Evolutionary conservation across 2,329 filamentous ascomycete genomes (phyloP), one percentile per base, ranked within the genome.

Genomic region (Aotearoamyces nothofagi): DNA sequence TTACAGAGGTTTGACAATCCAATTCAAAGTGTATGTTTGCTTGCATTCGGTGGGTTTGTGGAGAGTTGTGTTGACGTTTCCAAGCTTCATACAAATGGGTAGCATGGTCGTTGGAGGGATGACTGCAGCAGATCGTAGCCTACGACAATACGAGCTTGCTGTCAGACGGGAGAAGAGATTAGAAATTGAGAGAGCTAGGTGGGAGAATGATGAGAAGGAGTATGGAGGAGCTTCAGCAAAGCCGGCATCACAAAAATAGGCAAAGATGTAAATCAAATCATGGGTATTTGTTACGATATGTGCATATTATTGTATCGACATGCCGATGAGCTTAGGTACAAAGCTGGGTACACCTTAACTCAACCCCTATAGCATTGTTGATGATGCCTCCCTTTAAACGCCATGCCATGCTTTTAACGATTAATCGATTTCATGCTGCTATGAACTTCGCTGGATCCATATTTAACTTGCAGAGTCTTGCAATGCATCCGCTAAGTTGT

Each of bases 401-500:
- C n/a, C n/a, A n/a, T n/a, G n/a, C n/a, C 19, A 20, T 20, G 19
- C 19, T 20, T 20, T 20, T 20, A 7, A 20, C n/a, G n/a, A n/a
- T n/a, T n/a, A n/a, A 20, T 20, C n/a, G 19, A 7, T 17, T 17
- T 30, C 17, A 26, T 15, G 26, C 15, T 24, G 31, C 27, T 9
- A 63, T 61, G 49, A 94, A 94, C 36, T 78, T 66, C 50, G 79
- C 76, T 3, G 83, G 79, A 47, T 92, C 81, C 87, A 98, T 96
- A 54, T 94, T 94, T 52, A 96, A 76, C 61, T 79, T 92, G 58
- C 83, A 90, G 32, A 98, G 62, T 44, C 87, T 76, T 10, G 82
- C 84, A 13, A 98, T 67, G 50, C 87, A 96, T 8, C 87, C 90
- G 47, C 83, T 92, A 25, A 98, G 64, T 55, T 98, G 90, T 33